A percentile compares a stretch with the other conserved stretches of the same genome.
These are phyloP conservation scores for Fusarium staphyleae DNA, from an alignment of 2,329 filamentous ascomycete genomes.

Conservation along the genomic window DNA sequence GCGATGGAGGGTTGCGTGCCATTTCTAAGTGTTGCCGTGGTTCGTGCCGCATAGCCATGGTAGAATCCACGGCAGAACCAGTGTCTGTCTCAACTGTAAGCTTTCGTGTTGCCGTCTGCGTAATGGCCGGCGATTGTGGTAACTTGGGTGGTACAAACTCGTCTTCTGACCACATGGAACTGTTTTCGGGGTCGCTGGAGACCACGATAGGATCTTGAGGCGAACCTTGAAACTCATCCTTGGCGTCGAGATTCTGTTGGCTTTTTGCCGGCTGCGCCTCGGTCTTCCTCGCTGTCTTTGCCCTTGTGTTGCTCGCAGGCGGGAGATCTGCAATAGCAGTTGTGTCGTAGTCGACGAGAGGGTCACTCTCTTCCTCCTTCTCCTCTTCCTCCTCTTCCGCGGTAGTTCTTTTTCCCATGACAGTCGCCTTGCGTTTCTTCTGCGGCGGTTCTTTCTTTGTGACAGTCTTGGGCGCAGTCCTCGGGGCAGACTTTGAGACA, in stretches of 20 bases:
- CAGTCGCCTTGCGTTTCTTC: constrained; percentile 1
- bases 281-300: background rate
- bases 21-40: background rate
- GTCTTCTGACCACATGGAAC: constrained; percentile 8
- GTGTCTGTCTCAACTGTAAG: background rate
- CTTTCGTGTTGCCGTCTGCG: background rate
- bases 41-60: background rate
- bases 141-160: background rate
- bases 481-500: background rate
- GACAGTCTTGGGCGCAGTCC: constrained; percentile 2
- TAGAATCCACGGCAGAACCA: background rate
- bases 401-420: background rate
- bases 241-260: background rate
- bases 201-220: constrained; percentile 22
- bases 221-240: background rate
- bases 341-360: background rate
- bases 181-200: constrained; percentile 25
- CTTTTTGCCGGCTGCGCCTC: background rate
- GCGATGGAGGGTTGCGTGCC: background rate
- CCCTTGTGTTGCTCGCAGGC: background rate
- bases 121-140: background rate
- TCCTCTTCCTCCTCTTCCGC: background rate
- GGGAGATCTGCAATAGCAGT: background rate
- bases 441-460: background rate
- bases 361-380: background rate